These are phyloP conservation scores for Chaetomiaceae sp. DNA, from an alignment of 2,329 filamentous ascomycete genomes.

Conservation along the genomic window DNA sequence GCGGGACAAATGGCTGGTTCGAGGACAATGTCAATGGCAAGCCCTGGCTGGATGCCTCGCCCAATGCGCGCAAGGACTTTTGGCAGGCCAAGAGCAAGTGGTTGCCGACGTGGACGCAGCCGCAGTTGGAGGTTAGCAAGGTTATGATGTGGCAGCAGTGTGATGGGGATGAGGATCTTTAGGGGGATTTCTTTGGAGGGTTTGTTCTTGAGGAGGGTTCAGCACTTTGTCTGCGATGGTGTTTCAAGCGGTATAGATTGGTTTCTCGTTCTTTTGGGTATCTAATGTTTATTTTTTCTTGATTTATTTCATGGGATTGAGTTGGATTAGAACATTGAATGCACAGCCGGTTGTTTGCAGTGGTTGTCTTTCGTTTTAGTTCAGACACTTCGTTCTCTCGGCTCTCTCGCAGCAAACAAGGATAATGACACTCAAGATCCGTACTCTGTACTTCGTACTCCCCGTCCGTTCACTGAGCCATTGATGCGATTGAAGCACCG, in stretches of 20 bases:
- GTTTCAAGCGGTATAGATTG: constrained; percentile 13
- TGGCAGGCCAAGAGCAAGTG: constrained; percentile 64
- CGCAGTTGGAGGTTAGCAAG: constrained; percentile 63
- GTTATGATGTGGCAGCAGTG: constrained; percentile 70
- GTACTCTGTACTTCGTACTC: neutral
- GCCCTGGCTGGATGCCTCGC: constrained; percentile 70
- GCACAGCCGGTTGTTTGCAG: neutral
- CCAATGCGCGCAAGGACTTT: constrained; percentile 69
- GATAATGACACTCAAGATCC: neutral
- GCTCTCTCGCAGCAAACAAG: neutral
- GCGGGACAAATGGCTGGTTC: constrained; percentile 80
- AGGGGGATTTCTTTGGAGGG: constrained; percentile 11
- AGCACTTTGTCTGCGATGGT: constrained; percentile 4
- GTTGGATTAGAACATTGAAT: constrained; percentile 4
- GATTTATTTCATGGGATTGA: neutral
- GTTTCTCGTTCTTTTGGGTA: neutral
- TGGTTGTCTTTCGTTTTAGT: neutral
- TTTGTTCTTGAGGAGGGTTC: neutral
- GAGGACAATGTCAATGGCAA: constrained; percentile 66
- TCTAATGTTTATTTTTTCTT: constrained; percentile 4
- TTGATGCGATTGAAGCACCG: neutral
- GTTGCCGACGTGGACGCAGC: constrained; percentile 67
- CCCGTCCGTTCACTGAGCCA: too few relatives aligned
- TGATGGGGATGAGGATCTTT: constrained; percentile 54
- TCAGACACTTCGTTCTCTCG: too few relatives aligned